A percentile compares a stretch with the other conserved stretches of the same genome.
phyloP scores from a whole-genome alignment of 2,329 filamentous ascomycete species.

The Penicillium sp. region DNA sequence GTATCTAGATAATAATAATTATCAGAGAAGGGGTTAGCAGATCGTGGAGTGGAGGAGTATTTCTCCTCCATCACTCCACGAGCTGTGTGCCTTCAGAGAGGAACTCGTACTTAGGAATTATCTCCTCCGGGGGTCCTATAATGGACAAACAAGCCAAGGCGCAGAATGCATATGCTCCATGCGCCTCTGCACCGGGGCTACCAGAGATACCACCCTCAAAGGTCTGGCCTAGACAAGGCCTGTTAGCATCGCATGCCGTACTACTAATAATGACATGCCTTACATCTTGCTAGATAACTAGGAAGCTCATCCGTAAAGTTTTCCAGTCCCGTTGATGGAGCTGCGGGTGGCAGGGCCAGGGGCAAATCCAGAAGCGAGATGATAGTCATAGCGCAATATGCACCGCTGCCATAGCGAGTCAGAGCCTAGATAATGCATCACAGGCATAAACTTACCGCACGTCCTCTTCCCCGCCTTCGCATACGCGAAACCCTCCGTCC shows the following conservation, averaged over 20 bases:
- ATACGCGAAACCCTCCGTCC: slow-evolving; percentile 85
- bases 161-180: slow-evolving; percentile 95
- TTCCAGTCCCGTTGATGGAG: slow-evolving; percentile 54
- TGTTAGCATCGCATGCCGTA: slow-evolving; percentile 11
- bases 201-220: slow-evolving; percentile 91
- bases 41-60: too few species aligned
- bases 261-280: slow-evolving; percentile 33
- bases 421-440: slow-evolving; percentile 14
- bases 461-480: slow-evolving; percentile 82
- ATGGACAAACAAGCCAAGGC: slow-evolving; percentile 84
- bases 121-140: slow-evolving; percentile 69
- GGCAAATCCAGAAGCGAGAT: slow-evolving; percentile 80
- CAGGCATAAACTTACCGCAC: slow-evolving; percentile 57
- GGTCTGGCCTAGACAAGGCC: slow-evolving; percentile 62
- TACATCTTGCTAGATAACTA: slow-evolving; percentile 76
- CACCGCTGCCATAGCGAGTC: slow-evolving; percentile 56
- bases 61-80: too few species aligned
- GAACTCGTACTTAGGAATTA: slow-evolving; percentile 60
- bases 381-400: slow-evolving; percentile 83
- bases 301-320: slow-evolving; percentile 67
- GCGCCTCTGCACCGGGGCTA: slow-evolving; percentile 80
- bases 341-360: slow-evolving; percentile 62
- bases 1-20: too few species aligned
- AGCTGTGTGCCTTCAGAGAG: too few species aligned
- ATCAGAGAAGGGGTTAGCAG: too few species aligned